These are phyloP conservation scores for Sequoiadendron giganteum DNA, from an alignment of 75 land plant genomes.

Conservation along the genomic window DNA sequence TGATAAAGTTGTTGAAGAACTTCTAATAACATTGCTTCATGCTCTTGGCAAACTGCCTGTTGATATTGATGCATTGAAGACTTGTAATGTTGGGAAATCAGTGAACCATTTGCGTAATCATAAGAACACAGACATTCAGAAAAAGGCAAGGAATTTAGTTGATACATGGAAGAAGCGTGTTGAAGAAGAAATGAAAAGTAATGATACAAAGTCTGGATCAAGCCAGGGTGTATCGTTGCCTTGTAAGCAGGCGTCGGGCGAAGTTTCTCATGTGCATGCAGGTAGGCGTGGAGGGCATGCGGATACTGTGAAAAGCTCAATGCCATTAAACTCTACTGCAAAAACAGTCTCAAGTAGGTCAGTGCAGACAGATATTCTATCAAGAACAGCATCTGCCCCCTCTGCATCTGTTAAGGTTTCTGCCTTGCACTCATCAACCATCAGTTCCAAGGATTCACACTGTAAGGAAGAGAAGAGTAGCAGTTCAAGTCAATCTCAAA, in stretches of 20 bases:
- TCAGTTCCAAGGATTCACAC: constrained; percentile 34
- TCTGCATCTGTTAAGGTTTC: constrained; percentile 22
- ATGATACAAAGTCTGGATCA: constrained; percentile 72
- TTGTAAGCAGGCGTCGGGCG: constrained; percentile 28
- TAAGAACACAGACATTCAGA: constrained; percentile 92
- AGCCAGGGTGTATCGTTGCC: constrained; percentile 54
- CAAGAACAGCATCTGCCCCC: constrained; percentile 35
- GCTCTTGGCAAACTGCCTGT: constrained; percentile 96
- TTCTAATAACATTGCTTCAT: constrained; percentile 78
- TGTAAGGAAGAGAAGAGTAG: constrained; percentile 85
- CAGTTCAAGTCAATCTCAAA: constrained; percentile 90
- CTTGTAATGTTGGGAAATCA: constrained; percentile 70
- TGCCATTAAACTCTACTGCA: constrained; percentile 30
- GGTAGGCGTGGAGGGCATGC: constrained; percentile 37
- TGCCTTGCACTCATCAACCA: constrained; percentile 18
- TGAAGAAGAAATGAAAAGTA: constrained; percentile 53
- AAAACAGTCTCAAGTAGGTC: constrained; percentile 44
- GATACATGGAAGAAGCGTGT: constrained; percentile 88
- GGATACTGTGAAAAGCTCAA: constrained; percentile 41
- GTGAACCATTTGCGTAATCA: constrained; percentile 79
- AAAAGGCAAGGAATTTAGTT: constrained; percentile 85
- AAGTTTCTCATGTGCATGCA: constrained; percentile 40
- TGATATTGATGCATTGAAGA: constrained; percentile 70
- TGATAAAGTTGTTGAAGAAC: constrained; percentile 79
- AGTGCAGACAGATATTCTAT: constrained; percentile 32